Percentiles rank a stretch among this genome's conserved stretches.
Evolutionary conservation across 495 filamentous ascomycete genomes (phyloP).

Genomic region (Aspergillus nanangensis): DNA sequence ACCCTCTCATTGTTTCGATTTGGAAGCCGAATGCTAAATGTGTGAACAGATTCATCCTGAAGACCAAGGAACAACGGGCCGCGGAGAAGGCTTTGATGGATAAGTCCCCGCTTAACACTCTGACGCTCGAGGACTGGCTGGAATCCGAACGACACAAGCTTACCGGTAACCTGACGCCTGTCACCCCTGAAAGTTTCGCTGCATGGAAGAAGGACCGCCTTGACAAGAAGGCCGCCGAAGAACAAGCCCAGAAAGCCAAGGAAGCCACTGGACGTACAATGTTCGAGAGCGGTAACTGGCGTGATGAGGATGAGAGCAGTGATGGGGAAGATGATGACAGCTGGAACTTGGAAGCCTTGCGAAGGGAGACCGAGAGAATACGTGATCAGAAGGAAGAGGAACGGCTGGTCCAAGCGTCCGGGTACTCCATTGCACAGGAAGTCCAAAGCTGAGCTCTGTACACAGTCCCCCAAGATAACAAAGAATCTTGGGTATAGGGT

Average conservation of each 20-base stretch:
- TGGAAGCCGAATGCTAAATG: constrained; percentile 17
- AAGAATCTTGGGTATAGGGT: constrained; percentile 27
- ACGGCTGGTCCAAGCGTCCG: constrained; percentile 33
- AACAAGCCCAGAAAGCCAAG: constrained; percentile 81
- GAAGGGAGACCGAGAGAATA: constrained; percentile 64
- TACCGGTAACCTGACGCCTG: constrained; percentile 83
- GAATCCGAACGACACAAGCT: constrained; percentile 93
- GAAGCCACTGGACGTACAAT: constrained; percentile 91
- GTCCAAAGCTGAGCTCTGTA: constrained; percentile 26
- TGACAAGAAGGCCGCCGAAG: constrained; percentile 93
- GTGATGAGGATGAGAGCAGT: constrained; percentile 59
- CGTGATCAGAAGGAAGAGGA: constrained; percentile 41
- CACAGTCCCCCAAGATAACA: constrained; percentile 15
- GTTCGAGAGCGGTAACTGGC: constrained; percentile 96
- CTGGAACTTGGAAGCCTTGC: constrained; percentile 77
- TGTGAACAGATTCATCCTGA: constrained; percentile 74
- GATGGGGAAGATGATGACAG: constrained; percentile 52
- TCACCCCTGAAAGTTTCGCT: constrained; percentile 86
- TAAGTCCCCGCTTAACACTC: constrained; percentile 88
- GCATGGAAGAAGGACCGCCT: constrained; percentile 93
- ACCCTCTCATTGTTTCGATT: neutral
- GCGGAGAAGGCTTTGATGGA: constrained; percentile 97
- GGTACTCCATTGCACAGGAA: constrained; percentile 22
- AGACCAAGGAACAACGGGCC: constrained; percentile 94
- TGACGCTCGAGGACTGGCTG: constrained; percentile 96